These are phyloP conservation scores for Colletotrichum abscissum DNA, from an alignment of 2,329 filamentous ascomycete species.

Conservation along the genomic window DNA sequence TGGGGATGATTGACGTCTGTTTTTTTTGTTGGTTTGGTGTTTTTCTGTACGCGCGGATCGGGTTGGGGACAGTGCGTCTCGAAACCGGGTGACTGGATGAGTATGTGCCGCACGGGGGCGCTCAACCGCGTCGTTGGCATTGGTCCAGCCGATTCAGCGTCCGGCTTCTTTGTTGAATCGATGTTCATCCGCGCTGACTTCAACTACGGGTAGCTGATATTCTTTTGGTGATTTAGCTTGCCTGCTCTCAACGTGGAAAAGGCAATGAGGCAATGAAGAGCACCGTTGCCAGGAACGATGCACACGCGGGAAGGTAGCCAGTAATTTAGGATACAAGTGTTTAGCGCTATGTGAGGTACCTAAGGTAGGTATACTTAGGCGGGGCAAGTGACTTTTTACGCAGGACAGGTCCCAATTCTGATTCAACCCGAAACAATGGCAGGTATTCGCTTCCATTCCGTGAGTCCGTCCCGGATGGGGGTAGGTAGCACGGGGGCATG, in stretches of 20 bases:
- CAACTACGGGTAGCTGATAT: not conserved
- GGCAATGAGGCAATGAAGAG: not conserved
- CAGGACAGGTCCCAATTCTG: not conserved
- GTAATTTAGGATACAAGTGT: too few relatives aligned
- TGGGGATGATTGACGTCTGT: not conserved
- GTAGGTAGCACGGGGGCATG: too few relatives aligned
- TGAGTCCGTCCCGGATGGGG: not conserved
- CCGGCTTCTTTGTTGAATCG: not conserved
- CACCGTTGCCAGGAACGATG: not conserved
- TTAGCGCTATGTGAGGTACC: too few relatives aligned
- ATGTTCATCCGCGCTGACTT: not conserved
- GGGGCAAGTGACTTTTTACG: too few relatives aligned
- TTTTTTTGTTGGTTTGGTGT: not conserved
- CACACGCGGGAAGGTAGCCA: not conserved
- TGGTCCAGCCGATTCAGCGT: not conserved
- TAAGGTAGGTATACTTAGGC: too few relatives aligned
- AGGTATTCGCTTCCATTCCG: not conserved
- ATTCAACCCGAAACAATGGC: slow-evolving; percentile 19
- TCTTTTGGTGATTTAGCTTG: not conserved
- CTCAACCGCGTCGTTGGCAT: not conserved
- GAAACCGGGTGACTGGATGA: not conserved
- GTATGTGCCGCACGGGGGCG: not conserved
- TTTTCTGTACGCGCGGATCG: not conserved
- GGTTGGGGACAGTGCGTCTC: slow-evolving; percentile 3
- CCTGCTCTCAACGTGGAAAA: not conserved